These are phyloP conservation scores for Umbelopsis sp. DNA, from an alignment of 192 early-diverging fungal species.

Conservation along the genomic window DNA sequence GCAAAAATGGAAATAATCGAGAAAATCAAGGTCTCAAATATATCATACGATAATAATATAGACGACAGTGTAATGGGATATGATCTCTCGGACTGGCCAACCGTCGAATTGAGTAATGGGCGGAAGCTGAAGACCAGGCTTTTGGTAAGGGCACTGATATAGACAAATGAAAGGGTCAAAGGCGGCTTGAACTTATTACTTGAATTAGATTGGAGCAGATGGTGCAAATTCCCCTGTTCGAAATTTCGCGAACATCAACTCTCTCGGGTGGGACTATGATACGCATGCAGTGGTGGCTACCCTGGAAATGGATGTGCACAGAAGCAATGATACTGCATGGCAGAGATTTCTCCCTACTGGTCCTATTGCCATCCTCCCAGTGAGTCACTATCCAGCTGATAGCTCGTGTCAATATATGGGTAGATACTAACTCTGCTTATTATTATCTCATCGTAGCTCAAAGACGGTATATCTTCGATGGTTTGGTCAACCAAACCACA, in stretches of 20 bases:
- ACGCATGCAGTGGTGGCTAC: constrained; percentile 89
- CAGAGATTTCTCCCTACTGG: constrained; percentile 95
- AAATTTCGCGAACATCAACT: constrained; percentile 77
- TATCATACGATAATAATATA: constrained; percentile 34
- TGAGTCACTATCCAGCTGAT: constrained; percentile 37
- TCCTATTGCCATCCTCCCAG: constrained; percentile 92
- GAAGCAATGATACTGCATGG: constrained; percentile 76
- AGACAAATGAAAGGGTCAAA: background rate
- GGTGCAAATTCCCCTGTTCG: constrained; percentile 88
- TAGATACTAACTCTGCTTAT: background rate
- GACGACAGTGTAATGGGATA: constrained; percentile 4
- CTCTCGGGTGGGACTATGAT: constrained; percentile 85
- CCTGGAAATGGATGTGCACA: constrained; percentile 55
- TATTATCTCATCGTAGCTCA: constrained; percentile 46
- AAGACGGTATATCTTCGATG: constrained; percentile 66
- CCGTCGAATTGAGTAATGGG: constrained; percentile 69
- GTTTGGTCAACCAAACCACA: constrained; percentile 86
- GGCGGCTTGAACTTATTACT: background rate
- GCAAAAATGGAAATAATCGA: constrained; percentile 67
- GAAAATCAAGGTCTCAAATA: constrained; percentile 62
- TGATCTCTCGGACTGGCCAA: constrained; percentile 70
- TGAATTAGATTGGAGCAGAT: constrained; percentile 76
- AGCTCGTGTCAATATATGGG: background rate
- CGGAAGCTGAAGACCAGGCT: constrained; percentile 65
- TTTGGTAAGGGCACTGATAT: constrained; percentile 51